Evolutionary conservation across 2,329 filamentous ascomycete species (phyloP).

Genomic region (Sarocladiaceae sp.): DNA sequence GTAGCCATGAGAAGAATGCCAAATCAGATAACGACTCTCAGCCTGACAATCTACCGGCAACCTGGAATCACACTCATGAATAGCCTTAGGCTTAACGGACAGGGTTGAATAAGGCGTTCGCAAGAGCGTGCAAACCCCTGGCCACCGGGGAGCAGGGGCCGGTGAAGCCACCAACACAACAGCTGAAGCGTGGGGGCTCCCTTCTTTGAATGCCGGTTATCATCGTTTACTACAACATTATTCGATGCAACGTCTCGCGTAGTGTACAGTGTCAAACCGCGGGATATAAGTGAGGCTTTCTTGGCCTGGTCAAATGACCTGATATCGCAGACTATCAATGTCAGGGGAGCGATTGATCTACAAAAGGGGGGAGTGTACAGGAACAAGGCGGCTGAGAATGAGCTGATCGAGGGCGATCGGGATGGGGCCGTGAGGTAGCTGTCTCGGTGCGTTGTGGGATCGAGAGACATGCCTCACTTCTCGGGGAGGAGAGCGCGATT

Average conservation of each 20-base stretch:
- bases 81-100: too few species aligned
- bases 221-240: too few species aligned
- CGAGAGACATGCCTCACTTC: slow-evolving; percentile 1
- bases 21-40: too few species aligned
- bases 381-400: neutral
- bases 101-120: neutral
- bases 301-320: neutral
- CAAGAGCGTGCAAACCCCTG: too few species aligned
- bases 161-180: slow-evolving; percentile 1
- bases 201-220: too few species aligned
- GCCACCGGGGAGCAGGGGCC: neutral
- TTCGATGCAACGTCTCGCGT: too few species aligned
- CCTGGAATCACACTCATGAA: too few species aligned
- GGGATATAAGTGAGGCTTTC: neutral
- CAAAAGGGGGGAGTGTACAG: neutral
- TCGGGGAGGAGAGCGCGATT: neutral
- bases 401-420: neutral
- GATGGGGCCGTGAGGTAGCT: neutral
- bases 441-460: neutral
- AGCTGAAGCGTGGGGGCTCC: neutral
- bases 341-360: neutral
- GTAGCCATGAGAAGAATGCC: too few species aligned
- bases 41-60: too few species aligned
- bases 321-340: neutral
- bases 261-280: too few species aligned